Conservation (phyloP, 371 early-diverging fungal species). For the Mycotypha africana region DNA sequence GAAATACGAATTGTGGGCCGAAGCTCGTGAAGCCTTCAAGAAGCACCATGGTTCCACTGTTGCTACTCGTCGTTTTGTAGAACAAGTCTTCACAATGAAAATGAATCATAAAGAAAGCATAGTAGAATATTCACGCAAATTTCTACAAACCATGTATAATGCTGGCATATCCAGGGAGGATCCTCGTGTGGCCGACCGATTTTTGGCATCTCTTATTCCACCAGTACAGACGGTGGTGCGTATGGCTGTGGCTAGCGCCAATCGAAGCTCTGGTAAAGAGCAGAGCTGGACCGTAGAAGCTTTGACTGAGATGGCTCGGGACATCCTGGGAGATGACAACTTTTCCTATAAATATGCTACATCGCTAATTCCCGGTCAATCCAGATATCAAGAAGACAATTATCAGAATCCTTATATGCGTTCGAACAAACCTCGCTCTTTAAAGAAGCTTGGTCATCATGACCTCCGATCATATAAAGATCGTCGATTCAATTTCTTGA, state of each 20-base stretch:
- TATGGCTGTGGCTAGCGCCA: neutral
- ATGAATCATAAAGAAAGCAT: neutral
- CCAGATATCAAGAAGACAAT: neutral
- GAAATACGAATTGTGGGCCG: neutral
- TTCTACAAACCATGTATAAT: neutral
- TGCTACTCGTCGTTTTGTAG: neutral
- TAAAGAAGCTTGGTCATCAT: too few relatives aligned
- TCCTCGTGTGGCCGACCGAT: neutral
- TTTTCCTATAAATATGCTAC: neutral
- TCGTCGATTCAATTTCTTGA: too few relatives aligned
- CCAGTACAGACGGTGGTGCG: neutral
- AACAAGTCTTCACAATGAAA: neutral
- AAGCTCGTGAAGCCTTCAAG: neutral
- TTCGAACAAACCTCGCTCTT: too few relatives aligned
- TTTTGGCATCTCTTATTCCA: neutral
- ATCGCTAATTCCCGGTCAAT: neutral
- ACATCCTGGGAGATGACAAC: constrained; percentile 5
- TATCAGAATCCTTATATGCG: too few relatives aligned
- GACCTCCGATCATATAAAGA: too few relatives aligned
- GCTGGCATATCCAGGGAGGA: neutral
- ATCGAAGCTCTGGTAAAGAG: too few relatives aligned
- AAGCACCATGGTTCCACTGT: neutral
- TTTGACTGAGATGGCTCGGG: neutral
- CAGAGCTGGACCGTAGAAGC: neutral
- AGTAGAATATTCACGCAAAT: neutral